A percentile compares a stretch with the other conserved stretches of the same genome.
phyloP scores from a whole-genome alignment of 2,329 filamentous ascomycete genomes.

The Apiospora kogelbergensis region DNA sequence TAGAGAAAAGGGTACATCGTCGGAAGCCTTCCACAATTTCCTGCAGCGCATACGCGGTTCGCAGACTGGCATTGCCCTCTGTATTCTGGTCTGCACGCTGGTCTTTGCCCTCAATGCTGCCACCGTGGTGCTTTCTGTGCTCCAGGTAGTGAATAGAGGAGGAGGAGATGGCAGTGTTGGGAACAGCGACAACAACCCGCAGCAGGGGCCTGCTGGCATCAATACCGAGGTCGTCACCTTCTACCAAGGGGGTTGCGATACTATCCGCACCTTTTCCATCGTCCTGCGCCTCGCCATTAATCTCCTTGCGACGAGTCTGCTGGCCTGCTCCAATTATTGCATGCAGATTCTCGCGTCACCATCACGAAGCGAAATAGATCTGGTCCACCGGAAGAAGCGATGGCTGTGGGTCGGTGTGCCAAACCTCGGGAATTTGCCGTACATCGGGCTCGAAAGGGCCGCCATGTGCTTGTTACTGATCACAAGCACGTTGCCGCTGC shows the following conservation, averaged over 20 bases:
- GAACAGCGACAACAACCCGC: not conserved
- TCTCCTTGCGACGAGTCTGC: slow-evolving; percentile 40
- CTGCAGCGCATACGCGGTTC: not conserved
- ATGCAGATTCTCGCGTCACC: slow-evolving; percentile 55
- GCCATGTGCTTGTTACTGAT: not conserved
- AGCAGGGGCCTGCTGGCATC: not conserved
- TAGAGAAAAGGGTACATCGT: not conserved
- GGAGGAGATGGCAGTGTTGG: not conserved
- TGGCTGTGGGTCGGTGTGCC: slow-evolving; percentile 58
- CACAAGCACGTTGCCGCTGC: not conserved
- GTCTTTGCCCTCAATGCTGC: not conserved
- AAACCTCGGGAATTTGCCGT: slow-evolving; percentile 48
- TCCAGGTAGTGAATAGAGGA: not conserved
- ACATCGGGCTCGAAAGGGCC: slow-evolving; percentile 30
- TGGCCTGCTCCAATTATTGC: slow-evolving; percentile 52
- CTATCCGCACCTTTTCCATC: slow-evolving; percentile 36
- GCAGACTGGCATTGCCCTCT: not conserved
- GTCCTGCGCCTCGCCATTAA: slow-evolving; percentile 47
- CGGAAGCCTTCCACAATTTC: not conserved
- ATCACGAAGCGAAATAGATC: slow-evolving; percentile 47
- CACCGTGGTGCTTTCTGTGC: not conserved
- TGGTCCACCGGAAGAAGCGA: slow-evolving; percentile 42
- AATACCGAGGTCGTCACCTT: slow-evolving; percentile 32
- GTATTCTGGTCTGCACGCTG: not conserved
- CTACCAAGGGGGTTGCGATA: slow-evolving; percentile 37